Percentiles rank a stretch among this genome's conserved stretches.
These are phyloP conservation scores for Colletotrichum ledebouriae DNA, from an alignment of 2,329 filamentous ascomycete species.

Conservation along the genomic window DNA sequence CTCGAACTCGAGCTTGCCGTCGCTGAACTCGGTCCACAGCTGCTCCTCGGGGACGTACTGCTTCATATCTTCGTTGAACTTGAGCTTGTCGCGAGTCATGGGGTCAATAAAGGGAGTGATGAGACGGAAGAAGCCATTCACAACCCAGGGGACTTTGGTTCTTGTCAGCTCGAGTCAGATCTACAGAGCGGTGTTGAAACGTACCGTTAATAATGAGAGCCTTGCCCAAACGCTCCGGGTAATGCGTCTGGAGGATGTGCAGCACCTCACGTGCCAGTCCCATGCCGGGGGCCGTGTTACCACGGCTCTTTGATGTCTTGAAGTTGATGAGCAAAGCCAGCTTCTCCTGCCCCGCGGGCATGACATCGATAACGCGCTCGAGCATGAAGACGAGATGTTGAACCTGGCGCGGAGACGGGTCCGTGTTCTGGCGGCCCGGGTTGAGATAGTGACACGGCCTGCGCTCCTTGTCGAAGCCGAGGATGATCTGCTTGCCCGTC, in stretches of 20 bases:
- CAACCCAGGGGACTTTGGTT: constrained; percentile 83
- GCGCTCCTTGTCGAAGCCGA: constrained; percentile 87
- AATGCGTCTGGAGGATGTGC: constrained; percentile 93
- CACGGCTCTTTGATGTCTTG: constrained; percentile 80
- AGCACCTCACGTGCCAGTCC: constrained; percentile 86
- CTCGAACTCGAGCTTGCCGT: constrained; percentile 87
- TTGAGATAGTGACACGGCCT: constrained; percentile 93
- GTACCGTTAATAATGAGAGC: constrained; percentile 90
- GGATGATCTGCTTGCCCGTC: constrained; percentile 92
- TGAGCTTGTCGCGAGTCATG: constrained; percentile 91
- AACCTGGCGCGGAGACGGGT: constrained; percentile 85
- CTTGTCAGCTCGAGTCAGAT: constrained; percentile 29
- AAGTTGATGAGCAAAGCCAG: constrained; percentile 93
- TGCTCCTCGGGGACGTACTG: constrained; percentile 86
- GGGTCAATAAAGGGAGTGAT: constrained; percentile 98
- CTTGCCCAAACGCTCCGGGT: constrained; percentile 90
- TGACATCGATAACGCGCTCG: constrained; percentile 88
- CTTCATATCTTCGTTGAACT: constrained; percentile 94
- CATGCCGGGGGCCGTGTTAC: constrained; percentile 80
- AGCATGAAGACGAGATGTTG: constrained; percentile 97
- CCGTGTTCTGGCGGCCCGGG: constrained; percentile 93
- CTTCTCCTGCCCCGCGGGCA: constrained; percentile 88
- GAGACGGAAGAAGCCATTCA: constrained; percentile 94
- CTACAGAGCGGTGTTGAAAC: constrained; percentile 44
- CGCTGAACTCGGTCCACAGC: constrained; percentile 80